phyloP scores from a whole-genome alignment of 768 basidiomycete species.

The Tulasnella sp. region DNA sequence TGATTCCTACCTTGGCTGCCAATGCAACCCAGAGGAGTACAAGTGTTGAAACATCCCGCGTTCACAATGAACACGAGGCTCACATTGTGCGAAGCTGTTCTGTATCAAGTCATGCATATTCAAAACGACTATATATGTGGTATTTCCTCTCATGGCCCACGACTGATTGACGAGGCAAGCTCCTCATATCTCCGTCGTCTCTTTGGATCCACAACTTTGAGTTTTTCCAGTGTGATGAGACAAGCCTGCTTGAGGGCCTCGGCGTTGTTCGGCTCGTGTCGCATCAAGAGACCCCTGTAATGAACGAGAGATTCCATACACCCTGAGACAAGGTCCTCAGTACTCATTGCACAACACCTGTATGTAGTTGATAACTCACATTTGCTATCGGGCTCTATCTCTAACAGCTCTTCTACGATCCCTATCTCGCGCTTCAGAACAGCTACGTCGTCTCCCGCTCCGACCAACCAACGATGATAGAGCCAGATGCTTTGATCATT shows the following conservation, averaged over 20 bases:
- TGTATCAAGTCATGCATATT: too few relatives aligned
- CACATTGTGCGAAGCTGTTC: too few relatives aligned
- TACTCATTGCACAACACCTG: too few relatives aligned
- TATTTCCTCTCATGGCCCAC: not conserved
- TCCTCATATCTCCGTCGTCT: conserved; percentile 59
- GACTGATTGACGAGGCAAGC: conserved; percentile 23
- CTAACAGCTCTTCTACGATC: conserved; percentile 70
- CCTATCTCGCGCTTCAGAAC: conserved; percentile 63
- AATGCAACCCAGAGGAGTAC: conserved; percentile 42
- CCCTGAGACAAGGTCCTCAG: conserved; percentile 42
- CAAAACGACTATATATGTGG: too few relatives aligned
- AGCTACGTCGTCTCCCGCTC: conserved; percentile 46
- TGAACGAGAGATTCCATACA: conserved; percentile 86
- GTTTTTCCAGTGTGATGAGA: conserved; percentile 39
- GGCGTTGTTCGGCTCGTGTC: conserved; percentile 31
- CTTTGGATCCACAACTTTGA: conserved; percentile 53
- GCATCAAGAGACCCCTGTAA: conserved; percentile 63
- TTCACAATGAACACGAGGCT: too few relatives aligned
- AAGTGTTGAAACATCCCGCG: not conserved
- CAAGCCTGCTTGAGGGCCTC: conserved; percentile 34
- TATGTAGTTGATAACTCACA: conserved; percentile 39
- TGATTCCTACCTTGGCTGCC: conserved; percentile 37
- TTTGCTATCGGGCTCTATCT: conserved; percentile 86
- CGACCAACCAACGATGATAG: conserved; percentile 96
- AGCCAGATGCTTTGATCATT: conserved; percentile 96